Conservation (phyloP, 306 rosid species). For the Ormosia emarginata region DNA sequence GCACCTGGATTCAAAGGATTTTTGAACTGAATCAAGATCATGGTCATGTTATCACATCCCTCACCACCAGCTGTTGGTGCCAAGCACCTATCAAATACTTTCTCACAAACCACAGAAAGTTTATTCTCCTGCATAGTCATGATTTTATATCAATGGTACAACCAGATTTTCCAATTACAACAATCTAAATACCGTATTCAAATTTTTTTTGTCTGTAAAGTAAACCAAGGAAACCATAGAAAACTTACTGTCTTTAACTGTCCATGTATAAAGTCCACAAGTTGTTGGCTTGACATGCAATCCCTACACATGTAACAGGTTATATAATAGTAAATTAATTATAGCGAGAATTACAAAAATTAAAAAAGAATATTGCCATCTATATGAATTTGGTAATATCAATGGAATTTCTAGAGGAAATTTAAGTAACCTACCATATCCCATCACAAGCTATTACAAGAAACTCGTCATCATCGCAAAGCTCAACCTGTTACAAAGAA, state of each 20-base stretch:
- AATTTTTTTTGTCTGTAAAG: background rate
- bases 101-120: slow-evolving; percentile 81
- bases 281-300: slow-evolving; percentile 95
- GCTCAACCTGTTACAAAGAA: slow-evolving; percentile 60
- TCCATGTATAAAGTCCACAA: slow-evolving; percentile 69
- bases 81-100: slow-evolving; percentile 87
- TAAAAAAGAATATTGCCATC: background rate
- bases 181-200: background rate
- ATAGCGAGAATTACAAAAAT: background rate
- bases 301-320: slow-evolving; percentile 54
- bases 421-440: slow-evolving; percentile 63
- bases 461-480: slow-evolving; percentile 87
- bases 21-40: slow-evolving; percentile 93
- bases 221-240: background rate
- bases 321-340: background rate
- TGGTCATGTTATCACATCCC: slow-evolving; percentile 98
- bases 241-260: slow-evolving; percentile 64
- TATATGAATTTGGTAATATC: background rate
- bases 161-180: background rate
- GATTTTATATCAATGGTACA: background rate
- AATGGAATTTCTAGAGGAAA: background rate
- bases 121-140: slow-evolving; percentile 62
- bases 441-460: slow-evolving; percentile 97
- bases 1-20: slow-evolving; percentile 30
- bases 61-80: slow-evolving; percentile 89